phyloP scores from a whole-genome alignment of 768 basidiomycete genomes.

The Sutorius australiensis region DNA sequence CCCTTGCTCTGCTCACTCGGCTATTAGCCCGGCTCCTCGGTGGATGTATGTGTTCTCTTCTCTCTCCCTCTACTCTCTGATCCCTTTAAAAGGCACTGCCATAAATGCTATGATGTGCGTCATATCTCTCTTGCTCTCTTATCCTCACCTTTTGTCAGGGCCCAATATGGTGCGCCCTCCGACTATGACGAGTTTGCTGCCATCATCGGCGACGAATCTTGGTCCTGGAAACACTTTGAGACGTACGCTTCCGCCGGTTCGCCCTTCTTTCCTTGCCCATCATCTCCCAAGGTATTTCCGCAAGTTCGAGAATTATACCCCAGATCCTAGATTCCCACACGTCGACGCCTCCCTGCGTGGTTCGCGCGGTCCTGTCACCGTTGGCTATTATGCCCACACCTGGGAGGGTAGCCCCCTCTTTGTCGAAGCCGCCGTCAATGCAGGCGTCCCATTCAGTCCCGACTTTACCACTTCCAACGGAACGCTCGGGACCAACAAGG shows the following conservation, averaged over 20 bases:
- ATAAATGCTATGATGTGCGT: constrained; percentile 57
- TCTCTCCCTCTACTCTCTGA: not conserved
- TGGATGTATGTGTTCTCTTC: constrained; percentile 53
- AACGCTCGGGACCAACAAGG: constrained; percentile 59
- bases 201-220: constrained; percentile 50
- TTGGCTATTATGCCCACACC: constrained; percentile 53
- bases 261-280: not conserved
- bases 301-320: constrained; percentile 62
- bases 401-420: constrained; percentile 49
- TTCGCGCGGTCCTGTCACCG: constrained; percentile 49
- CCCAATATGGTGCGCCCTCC: constrained; percentile 61
- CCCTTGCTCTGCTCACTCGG: not conserved
- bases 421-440: constrained; percentile 46
- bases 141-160: constrained; percentile 24
- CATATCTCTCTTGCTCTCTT: not conserved
- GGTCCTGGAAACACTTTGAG: constrained; percentile 53
- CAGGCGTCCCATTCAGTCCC: constrained; percentile 48
- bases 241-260: constrained; percentile 31
- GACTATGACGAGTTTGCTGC: constrained; percentile 68
- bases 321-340: constrained; percentile 45
- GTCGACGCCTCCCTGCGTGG: constrained; percentile 49
- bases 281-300: constrained; percentile 53
- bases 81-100: constrained; percentile 43
- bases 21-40: constrained; percentile 64
- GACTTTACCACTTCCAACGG: constrained; percentile 59